Percentiles rank a stretch among this genome's conserved stretches.
These are phyloP conservation scores for Candida insectalens DNA, from an alignment of 805 yeast species.

Conservation along the genomic window DNA sequence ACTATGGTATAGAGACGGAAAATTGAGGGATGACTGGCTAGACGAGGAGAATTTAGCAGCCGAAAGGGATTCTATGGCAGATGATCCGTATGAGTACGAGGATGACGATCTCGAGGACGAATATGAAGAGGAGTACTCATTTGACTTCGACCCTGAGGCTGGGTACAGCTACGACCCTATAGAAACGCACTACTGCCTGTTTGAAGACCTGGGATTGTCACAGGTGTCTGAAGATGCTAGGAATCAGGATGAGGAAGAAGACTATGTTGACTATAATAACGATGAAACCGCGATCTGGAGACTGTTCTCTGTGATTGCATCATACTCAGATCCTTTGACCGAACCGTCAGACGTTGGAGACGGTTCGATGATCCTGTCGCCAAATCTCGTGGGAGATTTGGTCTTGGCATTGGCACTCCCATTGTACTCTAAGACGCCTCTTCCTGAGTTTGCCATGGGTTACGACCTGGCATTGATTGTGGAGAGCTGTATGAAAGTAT, in stretches of 20 bases:
- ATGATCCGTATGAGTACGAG: too few relatives aligned
- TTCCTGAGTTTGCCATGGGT: conserved; percentile 27
- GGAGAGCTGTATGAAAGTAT: conserved; percentile 23
- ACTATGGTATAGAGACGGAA: too few relatives aligned
- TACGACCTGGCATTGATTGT: conserved; percentile 26
- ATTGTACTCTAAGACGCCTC: conserved; percentile 11
- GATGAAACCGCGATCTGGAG: conserved; percentile 9
- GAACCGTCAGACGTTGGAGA: conserved; percentile 57
- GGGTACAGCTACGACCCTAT: conserved; percentile 10
- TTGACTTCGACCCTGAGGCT: conserved; percentile 11
- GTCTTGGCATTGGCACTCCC: conserved; percentile 32
- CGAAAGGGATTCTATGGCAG: too few relatives aligned
- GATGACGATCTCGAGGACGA: conserved; percentile 2
- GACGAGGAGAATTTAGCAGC: too few relatives aligned
- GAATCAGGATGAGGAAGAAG: too few relatives aligned
- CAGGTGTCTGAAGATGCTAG: too few relatives aligned
- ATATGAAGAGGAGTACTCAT: conserved; percentile 11
- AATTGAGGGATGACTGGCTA: too few relatives aligned
- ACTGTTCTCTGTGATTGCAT: conserved; percentile 22
- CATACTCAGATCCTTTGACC: conserved; percentile 52
- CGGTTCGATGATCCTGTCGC: conserved; percentile 36
- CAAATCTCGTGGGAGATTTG: conserved; percentile 44
- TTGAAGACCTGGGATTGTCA: conserved; percentile 16
- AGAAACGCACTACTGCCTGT: conserved; percentile 23
- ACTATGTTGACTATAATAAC: neutral